Percentiles rank a stretch among this genome's conserved stretches.
phyloP scores from a whole-genome alignment of 805 yeast species.

The Metschnikowia dekortorum region DNA sequence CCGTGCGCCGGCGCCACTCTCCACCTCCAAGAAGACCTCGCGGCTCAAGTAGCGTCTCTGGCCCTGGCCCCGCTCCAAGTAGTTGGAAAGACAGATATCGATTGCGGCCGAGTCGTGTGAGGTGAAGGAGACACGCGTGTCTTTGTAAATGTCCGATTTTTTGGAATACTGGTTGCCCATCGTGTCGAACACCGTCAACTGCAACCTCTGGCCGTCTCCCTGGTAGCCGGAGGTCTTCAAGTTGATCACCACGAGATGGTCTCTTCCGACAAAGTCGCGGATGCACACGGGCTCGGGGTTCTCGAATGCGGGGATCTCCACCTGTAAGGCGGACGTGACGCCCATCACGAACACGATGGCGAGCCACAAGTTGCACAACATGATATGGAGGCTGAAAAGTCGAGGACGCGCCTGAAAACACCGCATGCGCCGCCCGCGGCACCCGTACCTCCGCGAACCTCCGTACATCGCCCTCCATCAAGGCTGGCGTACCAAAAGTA shows the following conservation, averaged over 20 bases:
- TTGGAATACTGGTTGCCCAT: conserved; percentile 79
- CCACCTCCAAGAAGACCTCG: conserved; percentile 84
- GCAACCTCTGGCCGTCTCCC: conserved; percentile 86
- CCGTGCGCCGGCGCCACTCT: conserved; percentile 94
- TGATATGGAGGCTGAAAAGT: conserved; percentile 2
- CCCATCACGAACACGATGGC: conserved; percentile 18
- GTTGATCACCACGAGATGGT: conserved; percentile 83
- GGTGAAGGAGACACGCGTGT: conserved; percentile 74
- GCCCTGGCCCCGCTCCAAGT: conserved; percentile 21
- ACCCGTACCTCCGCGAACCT: too few relatives aligned
- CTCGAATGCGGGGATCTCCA: conserved; percentile 48
- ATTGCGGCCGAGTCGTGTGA: conserved; percentile 78
- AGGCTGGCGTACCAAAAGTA: too few relatives aligned
- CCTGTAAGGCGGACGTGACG: conserved; percentile 40
- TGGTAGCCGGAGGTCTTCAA: conserved; percentile 66
- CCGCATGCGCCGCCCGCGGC: not conserved
- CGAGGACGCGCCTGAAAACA: conserved; percentile 4
- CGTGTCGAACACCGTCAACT: conserved; percentile 65
- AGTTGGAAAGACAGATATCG: conserved; percentile 87
- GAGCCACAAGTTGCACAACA: conserved; percentile 13
- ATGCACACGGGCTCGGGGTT: conserved; percentile 68
- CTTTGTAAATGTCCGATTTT: conserved; percentile 71
- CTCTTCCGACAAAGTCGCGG: conserved; percentile 84
- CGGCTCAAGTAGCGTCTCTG: conserved; percentile 48
- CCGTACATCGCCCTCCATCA: too few relatives aligned